Base-by-base conservation (phyloP, 169 alveolate genomes). In the Eimeria falciformis region DNA sequence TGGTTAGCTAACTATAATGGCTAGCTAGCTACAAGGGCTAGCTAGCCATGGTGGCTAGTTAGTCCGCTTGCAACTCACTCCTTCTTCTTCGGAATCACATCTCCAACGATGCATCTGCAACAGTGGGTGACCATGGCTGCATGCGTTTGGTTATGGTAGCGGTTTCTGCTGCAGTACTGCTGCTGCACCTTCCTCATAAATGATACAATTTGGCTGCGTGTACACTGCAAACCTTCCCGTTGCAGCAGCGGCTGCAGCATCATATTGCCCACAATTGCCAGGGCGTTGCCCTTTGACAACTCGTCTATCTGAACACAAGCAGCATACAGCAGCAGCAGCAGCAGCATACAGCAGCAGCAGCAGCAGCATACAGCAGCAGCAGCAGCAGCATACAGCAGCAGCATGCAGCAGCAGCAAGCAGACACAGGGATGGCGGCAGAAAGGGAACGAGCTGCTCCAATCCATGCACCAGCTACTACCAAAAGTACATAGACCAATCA, bases 111-210 rank as follows among this genome's bases (percentile, higher is more conserved):
- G 73, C 43, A 3, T n/a, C 43, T 17, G 73, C 89, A 79, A 53
- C 53, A 90, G 69, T 94, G 96, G 27, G 95, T 77, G 14, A 94
- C 96, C 77, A 86, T 89, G 46, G 96, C 92, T 6, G 95, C 96
- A 43, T 94, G 96, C 62, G 85, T 58, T 43, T 87, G 92, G 88
- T 94, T 94, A 66, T 94, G 96, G 66, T 94, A 94, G 55, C 83
- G 89, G 47, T 94, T 94, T 29, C 79, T 93, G 25, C 78, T 75
- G 91, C 88, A 88, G 37, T 62, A 71, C 62, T 88, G 81, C 65
- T 71, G 93, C 65, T 79, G 89, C 27, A 79, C 58, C 23, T 73
- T 25, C 40, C 33, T 27, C 18, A 79, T 50, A 27, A 27, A 79
- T 7, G 73, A 53, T 46, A 69, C 56, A 47, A 79, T 9, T 37